Evolutionary conservation across 2,329 filamentous ascomycete genomes (phyloP).

Genomic region (Teratosphaeria nubilosa): DNA sequence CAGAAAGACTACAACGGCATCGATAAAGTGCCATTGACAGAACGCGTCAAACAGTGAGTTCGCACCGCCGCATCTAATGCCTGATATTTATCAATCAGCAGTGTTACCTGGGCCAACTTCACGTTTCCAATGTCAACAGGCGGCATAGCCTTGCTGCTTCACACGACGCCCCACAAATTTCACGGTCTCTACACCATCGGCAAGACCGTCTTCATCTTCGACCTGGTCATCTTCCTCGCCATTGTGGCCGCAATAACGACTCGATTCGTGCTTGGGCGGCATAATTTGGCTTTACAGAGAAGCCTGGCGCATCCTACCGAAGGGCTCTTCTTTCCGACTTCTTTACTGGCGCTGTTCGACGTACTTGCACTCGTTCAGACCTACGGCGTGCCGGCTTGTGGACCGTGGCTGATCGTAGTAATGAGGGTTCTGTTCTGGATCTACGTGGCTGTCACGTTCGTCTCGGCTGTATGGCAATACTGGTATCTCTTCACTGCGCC

Average conservation of each 20-base stretch:
- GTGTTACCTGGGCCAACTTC: slow-evolving; percentile 11
- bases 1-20: not conserved
- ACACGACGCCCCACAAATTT: slow-evolving; percentile 36
- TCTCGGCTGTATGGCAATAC: slow-evolving; percentile 49
- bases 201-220: slow-evolving; percentile 41
- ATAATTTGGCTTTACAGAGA: slow-evolving; percentile 32
- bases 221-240: slow-evolving; percentile 38
- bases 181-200: slow-evolving; percentile 42
- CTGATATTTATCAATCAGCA: not conserved
- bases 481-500: slow-evolving; percentile 10
- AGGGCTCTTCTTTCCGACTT: slow-evolving; percentile 38
- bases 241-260: slow-evolving; percentile 24
- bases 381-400: slow-evolving; percentile 51
- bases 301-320: slow-evolving; percentile 44
- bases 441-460: slow-evolving; percentile 51
- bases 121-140: slow-evolving; percentile 40
- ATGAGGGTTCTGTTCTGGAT: slow-evolving; percentile 59
- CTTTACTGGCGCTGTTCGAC: slow-evolving; percentile 29
- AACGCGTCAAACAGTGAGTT: not conserved
- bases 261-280: slow-evolving; percentile 28
- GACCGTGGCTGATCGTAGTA: slow-evolving; percentile 44
- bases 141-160: slow-evolving; percentile 35
- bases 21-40: not conserved
- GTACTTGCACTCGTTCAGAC: slow-evolving; percentile 56
- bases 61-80: not conserved